Evolutionary conservation across 768 basidiomycete genomes (phyloP).

Genomic region (Pleurotus eryngii): DNA sequence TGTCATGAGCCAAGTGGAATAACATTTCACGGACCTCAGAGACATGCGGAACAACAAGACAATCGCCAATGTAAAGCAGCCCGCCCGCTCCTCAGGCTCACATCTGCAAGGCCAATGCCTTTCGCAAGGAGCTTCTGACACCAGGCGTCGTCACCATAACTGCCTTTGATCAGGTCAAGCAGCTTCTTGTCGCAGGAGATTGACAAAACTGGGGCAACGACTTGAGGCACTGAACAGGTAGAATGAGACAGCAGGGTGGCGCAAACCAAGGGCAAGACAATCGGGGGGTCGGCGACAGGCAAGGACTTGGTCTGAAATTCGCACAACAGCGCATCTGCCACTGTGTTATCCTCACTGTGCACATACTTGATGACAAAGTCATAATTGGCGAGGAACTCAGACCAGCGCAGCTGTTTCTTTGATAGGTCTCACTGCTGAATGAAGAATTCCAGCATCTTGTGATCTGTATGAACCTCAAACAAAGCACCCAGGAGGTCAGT

Average conservation of each 20-base stretch:
- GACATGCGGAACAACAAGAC: constrained; percentile 7
- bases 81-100: neutral
- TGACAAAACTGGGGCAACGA: too few species aligned
- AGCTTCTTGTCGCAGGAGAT: too few species aligned
- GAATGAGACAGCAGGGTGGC: too few species aligned
- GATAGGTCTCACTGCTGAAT: too few species aligned
- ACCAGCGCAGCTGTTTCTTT: too few species aligned
- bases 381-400: neutral
- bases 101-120: neutral
- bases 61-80: constrained; percentile 12
- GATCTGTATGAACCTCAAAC: too few species aligned
- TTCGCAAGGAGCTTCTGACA: constrained; percentile 11
- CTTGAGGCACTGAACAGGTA: too few species aligned
- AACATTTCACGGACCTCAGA: constrained; percentile 5
- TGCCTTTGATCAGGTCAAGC: neutral
- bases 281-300: neutral
- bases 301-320: neutral
- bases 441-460: too few species aligned
- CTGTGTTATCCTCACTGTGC: neutral
- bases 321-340: neutral
- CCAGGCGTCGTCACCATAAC: constrained; percentile 9
- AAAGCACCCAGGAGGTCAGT: too few species aligned
- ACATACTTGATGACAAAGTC: neutral
- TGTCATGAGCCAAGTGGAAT: constrained; percentile 16
- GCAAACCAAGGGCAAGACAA: too few species aligned